Conservation (phyloP, 2,329 filamentous ascomycete species). For the Cercospora sp. region DNA sequence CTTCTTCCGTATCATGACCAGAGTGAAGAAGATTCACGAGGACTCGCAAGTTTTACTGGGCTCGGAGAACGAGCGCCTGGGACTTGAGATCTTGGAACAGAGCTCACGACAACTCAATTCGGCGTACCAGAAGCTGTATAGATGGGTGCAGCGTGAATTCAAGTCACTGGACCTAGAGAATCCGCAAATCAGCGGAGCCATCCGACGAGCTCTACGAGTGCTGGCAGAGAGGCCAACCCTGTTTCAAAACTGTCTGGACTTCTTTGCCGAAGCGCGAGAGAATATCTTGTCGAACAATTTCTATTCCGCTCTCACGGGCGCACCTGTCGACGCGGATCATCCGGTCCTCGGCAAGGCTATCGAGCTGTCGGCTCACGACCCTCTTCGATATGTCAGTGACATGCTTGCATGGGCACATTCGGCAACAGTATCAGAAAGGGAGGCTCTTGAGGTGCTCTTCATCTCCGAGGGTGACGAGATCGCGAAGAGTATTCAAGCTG, state of each 20-base stretch:
- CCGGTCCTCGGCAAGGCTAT: slow-evolving; percentile 72
- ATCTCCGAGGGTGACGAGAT: slow-evolving; percentile 88
- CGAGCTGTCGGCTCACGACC: slow-evolving; percentile 88
- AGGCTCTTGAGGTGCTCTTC: slow-evolving; percentile 88
- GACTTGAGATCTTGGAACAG: slow-evolving; percentile 87
- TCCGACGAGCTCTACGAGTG: slow-evolving; percentile 79
- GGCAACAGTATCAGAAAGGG: slow-evolving; percentile 86
- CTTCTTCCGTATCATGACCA: slow-evolving; percentile 76
- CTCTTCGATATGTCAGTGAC: slow-evolving; percentile 87
- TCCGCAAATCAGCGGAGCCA: slow-evolving; percentile 82
- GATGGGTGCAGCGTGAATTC: slow-evolving; percentile 93
- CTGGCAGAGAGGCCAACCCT: slow-evolving; percentile 85
- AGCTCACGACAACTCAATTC: slow-evolving; percentile 82
- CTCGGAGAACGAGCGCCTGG: slow-evolving; percentile 83
- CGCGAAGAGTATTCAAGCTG: slow-evolving; percentile 75
- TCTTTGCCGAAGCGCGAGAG: slow-evolving; percentile 87
- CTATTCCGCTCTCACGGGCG: slow-evolving; percentile 80
- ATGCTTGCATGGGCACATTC: slow-evolving; percentile 98
- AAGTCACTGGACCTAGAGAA: slow-evolving; percentile 91
- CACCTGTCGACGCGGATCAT: slow-evolving; percentile 58
- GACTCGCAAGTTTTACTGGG: slow-evolving; percentile 89
- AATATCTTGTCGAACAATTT: slow-evolving; percentile 85
- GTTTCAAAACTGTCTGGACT: slow-evolving; percentile 91
- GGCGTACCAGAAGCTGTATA: slow-evolving; percentile 92
- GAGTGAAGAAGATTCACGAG: slow-evolving; percentile 81